Conservation (phyloP, 805 yeast species). For the Kazachstania martiniae region DNA sequence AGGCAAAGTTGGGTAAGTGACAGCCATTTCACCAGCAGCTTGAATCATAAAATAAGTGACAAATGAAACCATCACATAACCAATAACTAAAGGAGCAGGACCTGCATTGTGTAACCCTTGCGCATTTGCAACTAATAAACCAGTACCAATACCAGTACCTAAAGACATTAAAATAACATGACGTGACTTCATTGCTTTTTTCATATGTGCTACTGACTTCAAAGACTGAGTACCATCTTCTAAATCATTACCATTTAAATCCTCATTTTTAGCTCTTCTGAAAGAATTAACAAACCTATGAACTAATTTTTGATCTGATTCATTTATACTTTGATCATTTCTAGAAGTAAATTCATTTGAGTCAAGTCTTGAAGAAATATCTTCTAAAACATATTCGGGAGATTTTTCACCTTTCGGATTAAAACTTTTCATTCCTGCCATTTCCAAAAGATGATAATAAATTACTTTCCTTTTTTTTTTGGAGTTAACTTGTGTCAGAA, state of each 20-base stretch:
- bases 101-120: constrained; percentile 35
- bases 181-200: constrained; percentile 22
- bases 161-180: constrained; percentile 69
- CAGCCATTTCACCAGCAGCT: constrained; percentile 37
- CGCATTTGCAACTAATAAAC: constrained; percentile 48
- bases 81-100: constrained; percentile 39
- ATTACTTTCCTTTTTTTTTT: too few relatives aligned
- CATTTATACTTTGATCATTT: too few relatives aligned
- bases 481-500: too few relatives aligned
- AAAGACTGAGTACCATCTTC: constrained; percentile 13
- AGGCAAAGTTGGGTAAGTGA: constrained; percentile 30
- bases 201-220: constrained; percentile 8
- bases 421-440: too few relatives aligned
- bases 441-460: too few relatives aligned
- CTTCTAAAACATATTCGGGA: too few relatives aligned
- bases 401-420: too few relatives aligned
- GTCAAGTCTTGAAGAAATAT: too few relatives aligned
- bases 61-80: constrained; percentile 45
- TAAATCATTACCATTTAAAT: constrained; percentile 6
- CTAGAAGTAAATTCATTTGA: too few relatives aligned
- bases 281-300: constrained; percentile 16
- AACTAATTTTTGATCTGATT: background rate
- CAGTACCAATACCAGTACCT: constrained; percentile 80
- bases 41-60: constrained; percentile 49
- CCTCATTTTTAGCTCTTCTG: constrained; percentile 10